Percentiles rank a stretch among this genome's conserved stretches.
These are phyloP conservation scores for Megacollybia marginata DNA, from an alignment of 768 basidiomycete genomes.

Conservation along the genomic window DNA sequence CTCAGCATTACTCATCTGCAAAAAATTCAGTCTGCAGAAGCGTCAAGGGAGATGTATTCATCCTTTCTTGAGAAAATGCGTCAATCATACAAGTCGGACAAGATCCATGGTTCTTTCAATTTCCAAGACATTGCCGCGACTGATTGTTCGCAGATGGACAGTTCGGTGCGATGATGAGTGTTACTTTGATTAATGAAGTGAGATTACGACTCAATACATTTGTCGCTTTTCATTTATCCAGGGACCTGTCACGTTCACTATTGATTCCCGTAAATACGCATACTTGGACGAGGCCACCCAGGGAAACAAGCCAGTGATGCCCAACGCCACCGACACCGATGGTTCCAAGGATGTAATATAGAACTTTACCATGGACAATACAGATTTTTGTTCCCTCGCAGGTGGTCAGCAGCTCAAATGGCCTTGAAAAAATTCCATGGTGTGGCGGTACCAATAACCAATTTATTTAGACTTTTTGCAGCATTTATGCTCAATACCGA, in stretches of 20 bases:
- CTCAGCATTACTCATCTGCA: no score
- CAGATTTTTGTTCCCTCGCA: no score
- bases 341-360: no score
- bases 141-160: conserved; percentile 56
- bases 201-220: conserved; percentile 2
- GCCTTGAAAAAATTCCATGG: no score
- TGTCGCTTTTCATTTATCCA: conserved; percentile 17
- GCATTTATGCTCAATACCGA: no score
- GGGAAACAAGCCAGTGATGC: background rate
- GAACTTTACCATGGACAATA: no score
- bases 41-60: conserved; percentile 63
- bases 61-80: conserved; percentile 66
- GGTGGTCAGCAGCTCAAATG: no score
- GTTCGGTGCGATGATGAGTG: conserved; percentile 97
- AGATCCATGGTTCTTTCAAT: conserved; percentile 61
- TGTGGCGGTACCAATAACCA: no score
- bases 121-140: no score
- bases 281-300: conserved; percentile 30
- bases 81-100: conserved; percentile 60
- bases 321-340: no score
- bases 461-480: no score
- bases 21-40: conserved; percentile 46
- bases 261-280: conserved; percentile 77
- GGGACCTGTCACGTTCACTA: conserved; percentile 82
- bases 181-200: conserved; percentile 84